phyloP scores from a whole-genome alignment of 2,329 filamentous ascomycete genomes.

The Xylariaceae sp. region DNA sequence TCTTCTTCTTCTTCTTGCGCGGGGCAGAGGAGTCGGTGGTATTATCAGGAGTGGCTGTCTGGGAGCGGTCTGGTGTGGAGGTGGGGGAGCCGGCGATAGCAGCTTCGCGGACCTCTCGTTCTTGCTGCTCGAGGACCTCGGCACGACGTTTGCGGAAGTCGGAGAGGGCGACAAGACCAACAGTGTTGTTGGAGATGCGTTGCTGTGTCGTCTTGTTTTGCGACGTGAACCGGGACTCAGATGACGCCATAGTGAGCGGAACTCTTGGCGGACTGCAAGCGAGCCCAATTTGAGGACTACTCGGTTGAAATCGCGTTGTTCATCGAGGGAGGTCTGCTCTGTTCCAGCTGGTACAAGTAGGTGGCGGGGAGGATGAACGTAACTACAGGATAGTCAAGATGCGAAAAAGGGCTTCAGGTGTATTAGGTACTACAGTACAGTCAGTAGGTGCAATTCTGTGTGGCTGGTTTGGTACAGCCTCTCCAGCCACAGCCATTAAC shows the following conservation, averaged over 20 bases:
- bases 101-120: slow-evolving; percentile 70
- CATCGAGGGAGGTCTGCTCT: no score
- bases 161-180: slow-evolving; percentile 85
- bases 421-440: no score
- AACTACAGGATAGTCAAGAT: no score
- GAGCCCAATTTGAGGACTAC: no score
- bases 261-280: no score
- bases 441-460: no score
- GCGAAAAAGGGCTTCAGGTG: no score
- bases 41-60: slow-evolving; percentile 45
- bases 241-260: slow-evolving; percentile 20
- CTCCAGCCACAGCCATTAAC: no score
- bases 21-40: slow-evolving; percentile 34
- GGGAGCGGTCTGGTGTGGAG: slow-evolving; percentile 47
- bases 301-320: no score
- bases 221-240: slow-evolving; percentile 62
- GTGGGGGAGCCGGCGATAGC: slow-evolving; percentile 36
- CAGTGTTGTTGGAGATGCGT: slow-evolving; percentile 77
- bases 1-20: slow-evolving; percentile 47
- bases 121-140: slow-evolving; percentile 87
- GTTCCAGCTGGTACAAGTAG: no score
- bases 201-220: slow-evolving; percentile 76
- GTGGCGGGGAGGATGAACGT: no score
- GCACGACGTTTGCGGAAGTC: slow-evolving; percentile 96
- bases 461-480: no score